These are phyloP conservation scores for Melampsora larici-populina DNA, from an alignment of 1,284 basidiomycete species.

Conservation along the genomic window DNA sequence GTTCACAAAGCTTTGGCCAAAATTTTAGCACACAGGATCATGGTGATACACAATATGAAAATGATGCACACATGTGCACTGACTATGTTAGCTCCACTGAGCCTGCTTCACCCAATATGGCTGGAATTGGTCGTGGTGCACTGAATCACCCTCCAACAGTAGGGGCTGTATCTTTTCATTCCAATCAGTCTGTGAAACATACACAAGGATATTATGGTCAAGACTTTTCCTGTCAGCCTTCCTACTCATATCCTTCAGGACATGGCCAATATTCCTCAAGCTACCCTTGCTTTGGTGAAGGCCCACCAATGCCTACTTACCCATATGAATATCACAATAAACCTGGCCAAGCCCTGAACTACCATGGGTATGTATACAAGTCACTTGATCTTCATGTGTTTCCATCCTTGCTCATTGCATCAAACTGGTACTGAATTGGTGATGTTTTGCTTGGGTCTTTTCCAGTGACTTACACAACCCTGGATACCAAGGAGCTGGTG, in stretches of 20 bases:
- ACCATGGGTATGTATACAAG: not conserved
- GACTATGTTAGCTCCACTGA: not conserved
- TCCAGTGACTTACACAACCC: too few species aligned
- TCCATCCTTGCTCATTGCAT: too few species aligned
- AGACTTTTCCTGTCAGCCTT: not conserved
- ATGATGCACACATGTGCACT: not conserved
- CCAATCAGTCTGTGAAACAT: not conserved
- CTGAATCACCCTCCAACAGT: conserved; percentile 11
- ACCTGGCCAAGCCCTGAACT: not conserved
- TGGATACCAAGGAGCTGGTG: too few species aligned
- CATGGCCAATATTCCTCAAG: not conserved
- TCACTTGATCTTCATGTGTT: too few species aligned
- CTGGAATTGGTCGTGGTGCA: not conserved
- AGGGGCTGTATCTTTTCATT: not conserved
- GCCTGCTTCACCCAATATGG: not conserved
- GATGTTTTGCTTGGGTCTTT: too few species aligned
- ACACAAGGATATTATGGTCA: not conserved
- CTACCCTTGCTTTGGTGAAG: not conserved
- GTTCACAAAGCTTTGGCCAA: not conserved
- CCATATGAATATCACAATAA: not conserved
- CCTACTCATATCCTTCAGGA: not conserved
- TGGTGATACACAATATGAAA: not conserved
- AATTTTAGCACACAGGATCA: not conserved
- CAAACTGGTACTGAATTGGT: too few species aligned
- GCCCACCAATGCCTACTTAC: conserved; percentile 7